Conservation (phyloP, 306 rosid species). For the Cicer arietinum region DNA sequence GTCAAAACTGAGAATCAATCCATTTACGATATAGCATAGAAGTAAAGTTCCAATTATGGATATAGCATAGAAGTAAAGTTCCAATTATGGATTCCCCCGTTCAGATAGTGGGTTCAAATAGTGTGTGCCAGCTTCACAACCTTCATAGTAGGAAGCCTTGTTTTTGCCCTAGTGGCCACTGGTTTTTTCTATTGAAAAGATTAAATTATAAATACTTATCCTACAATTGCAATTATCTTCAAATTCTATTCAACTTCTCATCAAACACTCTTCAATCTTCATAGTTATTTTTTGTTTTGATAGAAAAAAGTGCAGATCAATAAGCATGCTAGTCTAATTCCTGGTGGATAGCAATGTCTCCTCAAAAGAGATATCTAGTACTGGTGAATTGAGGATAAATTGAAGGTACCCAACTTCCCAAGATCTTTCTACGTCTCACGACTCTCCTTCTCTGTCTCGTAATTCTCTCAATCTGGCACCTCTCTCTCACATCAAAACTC, state of each 20-base stretch:
- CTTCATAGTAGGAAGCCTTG: not conserved
- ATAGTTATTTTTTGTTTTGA: not conserved
- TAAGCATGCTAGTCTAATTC: not conserved
- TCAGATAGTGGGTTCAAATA: not conserved
- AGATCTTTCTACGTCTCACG: not conserved
- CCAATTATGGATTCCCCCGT: conserved; percentile 7
- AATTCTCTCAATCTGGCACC: too few species aligned
- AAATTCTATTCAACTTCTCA: conserved; percentile 7
- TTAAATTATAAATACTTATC: not conserved
- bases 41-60: conserved; percentile 1
- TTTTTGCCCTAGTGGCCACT: not conserved
- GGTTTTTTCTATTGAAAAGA: not conserved
- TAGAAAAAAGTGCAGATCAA: not conserved
- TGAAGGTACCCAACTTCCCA: not conserved
- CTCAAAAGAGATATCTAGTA: not conserved
- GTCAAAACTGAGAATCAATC: conserved; percentile 4
- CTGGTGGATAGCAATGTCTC: not conserved
- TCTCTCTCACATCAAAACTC: too few species aligned
- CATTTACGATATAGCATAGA: not conserved
- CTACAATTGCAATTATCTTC: conserved; percentile 16
- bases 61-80: not conserved
- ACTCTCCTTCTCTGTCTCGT: not conserved
- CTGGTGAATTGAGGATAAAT: not conserved
- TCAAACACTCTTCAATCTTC: not conserved
- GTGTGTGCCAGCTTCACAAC: not conserved